These are phyloP conservation scores for Suhomyces vadensis DNA, from an alignment of 805 yeast species.

Conservation along the genomic window DNA sequence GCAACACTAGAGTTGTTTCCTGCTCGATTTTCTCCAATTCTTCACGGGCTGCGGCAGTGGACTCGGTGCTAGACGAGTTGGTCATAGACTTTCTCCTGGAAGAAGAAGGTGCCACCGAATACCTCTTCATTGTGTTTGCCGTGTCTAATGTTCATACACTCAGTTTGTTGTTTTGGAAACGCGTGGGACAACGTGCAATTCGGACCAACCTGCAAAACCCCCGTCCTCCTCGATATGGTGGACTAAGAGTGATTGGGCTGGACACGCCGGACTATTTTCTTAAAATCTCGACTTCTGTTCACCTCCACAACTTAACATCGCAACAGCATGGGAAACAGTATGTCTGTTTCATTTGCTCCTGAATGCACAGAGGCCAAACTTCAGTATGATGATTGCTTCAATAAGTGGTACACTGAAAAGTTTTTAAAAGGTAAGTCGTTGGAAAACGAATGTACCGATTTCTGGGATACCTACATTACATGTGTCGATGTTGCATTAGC, in stretches of 20 bases:
- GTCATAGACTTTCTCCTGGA: slow-evolving; percentile 33
- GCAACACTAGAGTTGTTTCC: slow-evolving; percentile 72
- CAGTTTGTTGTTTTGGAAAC: slow-evolving; percentile 4
- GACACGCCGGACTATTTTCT: neutral
- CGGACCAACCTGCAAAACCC: slow-evolving; percentile 1
- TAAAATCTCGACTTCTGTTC: neutral
- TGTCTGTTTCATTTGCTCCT: slow-evolving; percentile 85
- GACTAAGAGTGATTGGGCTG: neutral
- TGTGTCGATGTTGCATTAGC: slow-evolving; percentile 76
- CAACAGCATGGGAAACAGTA: slow-evolving; percentile 40
- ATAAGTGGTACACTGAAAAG: slow-evolving; percentile 91
- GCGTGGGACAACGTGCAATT: too few relatives aligned
- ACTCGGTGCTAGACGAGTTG: slow-evolving; percentile 13
- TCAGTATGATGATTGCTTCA: slow-evolving; percentile 90
- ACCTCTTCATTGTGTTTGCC: slow-evolving; percentile 28
- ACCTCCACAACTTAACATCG: neutral
- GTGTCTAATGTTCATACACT: neutral
- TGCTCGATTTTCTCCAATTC: slow-evolving; percentile 70
- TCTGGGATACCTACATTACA: slow-evolving; percentile 86
- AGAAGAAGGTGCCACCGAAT: slow-evolving; percentile 36
- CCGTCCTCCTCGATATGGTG: neutral
- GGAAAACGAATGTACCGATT: slow-evolving; percentile 85
- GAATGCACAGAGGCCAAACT: slow-evolving; percentile 89
- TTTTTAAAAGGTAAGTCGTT: slow-evolving; percentile 55
- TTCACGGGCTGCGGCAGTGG: slow-evolving; percentile 18